These are phyloP conservation scores for Picea glauca DNA, from an alignment of 75 land plant genomes.

Conservation along the genomic window DNA sequence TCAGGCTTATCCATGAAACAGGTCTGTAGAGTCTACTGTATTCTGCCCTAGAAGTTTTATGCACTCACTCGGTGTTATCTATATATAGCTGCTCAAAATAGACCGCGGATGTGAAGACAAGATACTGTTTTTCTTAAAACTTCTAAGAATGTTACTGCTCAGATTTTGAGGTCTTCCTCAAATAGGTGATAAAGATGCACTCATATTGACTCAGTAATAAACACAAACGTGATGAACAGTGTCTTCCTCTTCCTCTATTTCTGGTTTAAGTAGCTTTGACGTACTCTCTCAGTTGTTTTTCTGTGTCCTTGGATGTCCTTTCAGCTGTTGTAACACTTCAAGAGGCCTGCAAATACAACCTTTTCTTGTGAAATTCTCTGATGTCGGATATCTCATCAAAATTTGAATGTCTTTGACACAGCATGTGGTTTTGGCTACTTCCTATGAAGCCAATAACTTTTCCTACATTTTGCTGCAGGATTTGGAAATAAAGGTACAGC, in stretches of 20 bases:
- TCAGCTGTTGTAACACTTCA: background rate
- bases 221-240: background rate
- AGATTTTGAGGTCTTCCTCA: background rate
- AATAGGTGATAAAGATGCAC: background rate
- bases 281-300: background rate
- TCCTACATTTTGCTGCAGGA: slow-evolving; percentile 29
- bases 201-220: background rate
- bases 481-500: slow-evolving; percentile 87
- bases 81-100: background rate
- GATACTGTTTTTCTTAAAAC: background rate
- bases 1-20: background rate
- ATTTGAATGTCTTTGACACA: no score
- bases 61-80: background rate
- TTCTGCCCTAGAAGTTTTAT: background rate
- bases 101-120: background rate
- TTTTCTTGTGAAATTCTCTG: background rate
- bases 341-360: background rate
- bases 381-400: background rate
- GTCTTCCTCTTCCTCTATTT: background rate
- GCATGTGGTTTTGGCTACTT: no score
- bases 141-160: background rate
- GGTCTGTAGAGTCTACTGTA: background rate
- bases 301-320: background rate
- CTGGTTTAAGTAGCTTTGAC: background rate
- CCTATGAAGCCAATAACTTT: background rate